Conservation (phyloP, 2,329 filamentous ascomycete species). For the Colletotrichum sansevieriae region DNA sequence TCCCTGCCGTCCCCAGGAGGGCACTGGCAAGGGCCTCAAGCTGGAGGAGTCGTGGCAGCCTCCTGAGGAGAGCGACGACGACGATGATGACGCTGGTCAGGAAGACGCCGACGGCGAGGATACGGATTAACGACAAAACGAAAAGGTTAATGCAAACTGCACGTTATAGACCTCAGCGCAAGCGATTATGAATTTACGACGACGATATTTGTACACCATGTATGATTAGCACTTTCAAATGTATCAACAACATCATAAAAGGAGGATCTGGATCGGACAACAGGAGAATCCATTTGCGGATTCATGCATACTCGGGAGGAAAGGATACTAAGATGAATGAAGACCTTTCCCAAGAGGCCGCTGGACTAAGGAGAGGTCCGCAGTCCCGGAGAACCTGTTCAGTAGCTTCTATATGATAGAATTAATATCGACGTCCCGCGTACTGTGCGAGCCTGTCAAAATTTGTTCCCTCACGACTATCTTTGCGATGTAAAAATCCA, state of each 20-base stretch:
- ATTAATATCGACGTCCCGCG: conserved; percentile 4
- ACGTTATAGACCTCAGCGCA: conserved; percentile 13
- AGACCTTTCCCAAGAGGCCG: neutral
- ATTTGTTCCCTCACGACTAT: too few species aligned
- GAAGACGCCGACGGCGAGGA: conserved; percentile 51
- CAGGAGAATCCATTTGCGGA: neutral
- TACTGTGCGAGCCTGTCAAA: neutral
- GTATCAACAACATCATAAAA: conserved; percentile 13
- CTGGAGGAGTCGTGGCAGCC: conserved; percentile 85
- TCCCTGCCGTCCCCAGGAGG: conserved; percentile 58
- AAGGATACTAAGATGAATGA: conserved; percentile 6
- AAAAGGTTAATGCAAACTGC: conserved; percentile 1
- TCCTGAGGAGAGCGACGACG: conserved; percentile 64
- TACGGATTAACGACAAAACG: conserved; percentile 25
- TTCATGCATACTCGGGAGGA: neutral
- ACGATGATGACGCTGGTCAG: conserved; percentile 46
- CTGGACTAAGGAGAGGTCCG: too few species aligned
- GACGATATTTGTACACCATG: conserved; percentile 33
- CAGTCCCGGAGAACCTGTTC: neutral
- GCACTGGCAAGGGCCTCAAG: conserved; percentile 80
- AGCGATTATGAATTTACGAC: conserved; percentile 7
- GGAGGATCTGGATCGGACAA: neutral
- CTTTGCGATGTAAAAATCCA: too few species aligned
- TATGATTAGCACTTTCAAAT: conserved; percentile 21
- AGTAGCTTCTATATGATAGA: conserved; percentile 8